Conservation (phyloP, 495 filamentous ascomycete species). For the Penicillium verhagenii region DNA sequence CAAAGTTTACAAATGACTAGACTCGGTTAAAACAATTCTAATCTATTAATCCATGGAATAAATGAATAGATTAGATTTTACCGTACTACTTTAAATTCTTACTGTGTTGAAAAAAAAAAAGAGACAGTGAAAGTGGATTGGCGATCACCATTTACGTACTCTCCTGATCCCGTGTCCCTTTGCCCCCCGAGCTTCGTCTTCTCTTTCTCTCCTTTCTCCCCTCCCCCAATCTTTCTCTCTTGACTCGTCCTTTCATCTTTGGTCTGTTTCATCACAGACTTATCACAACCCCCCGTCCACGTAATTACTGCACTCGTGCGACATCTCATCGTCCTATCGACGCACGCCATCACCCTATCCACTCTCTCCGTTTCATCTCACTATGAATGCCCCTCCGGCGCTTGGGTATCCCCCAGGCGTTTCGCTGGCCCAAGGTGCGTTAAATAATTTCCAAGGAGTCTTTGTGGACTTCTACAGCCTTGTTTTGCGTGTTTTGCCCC, state of each 20-base stretch:
- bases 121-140: neutral
- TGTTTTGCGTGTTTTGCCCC: neutral
- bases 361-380: slow-evolving; percentile 26
- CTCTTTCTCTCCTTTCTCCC: neutral
- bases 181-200: neutral
- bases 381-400: slow-evolving; percentile 43
- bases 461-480: neutral
- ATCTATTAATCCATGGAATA: neutral
- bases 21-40: neutral
- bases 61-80: too few relatives aligned
- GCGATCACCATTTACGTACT: slow-evolving; percentile 2
- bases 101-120: neutral
- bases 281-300: neutral
- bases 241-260: neutral
- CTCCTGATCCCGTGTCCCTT: slow-evolving; percentile 2
- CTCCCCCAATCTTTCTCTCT: neutral
- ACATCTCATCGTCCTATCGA: neutral
- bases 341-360: slow-evolving; percentile 13
- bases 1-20: too few relatives aligned
- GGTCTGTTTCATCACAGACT: slow-evolving; percentile 1
- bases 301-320: neutral
- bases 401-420: slow-evolving; percentile 40
- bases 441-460: slow-evolving; percentile 20
- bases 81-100: too few relatives aligned
- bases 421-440: slow-evolving; percentile 42